phyloP scores from a whole-genome alignment of 257 asterid genomes.

The Salvia miltiorrhiza region DNA sequence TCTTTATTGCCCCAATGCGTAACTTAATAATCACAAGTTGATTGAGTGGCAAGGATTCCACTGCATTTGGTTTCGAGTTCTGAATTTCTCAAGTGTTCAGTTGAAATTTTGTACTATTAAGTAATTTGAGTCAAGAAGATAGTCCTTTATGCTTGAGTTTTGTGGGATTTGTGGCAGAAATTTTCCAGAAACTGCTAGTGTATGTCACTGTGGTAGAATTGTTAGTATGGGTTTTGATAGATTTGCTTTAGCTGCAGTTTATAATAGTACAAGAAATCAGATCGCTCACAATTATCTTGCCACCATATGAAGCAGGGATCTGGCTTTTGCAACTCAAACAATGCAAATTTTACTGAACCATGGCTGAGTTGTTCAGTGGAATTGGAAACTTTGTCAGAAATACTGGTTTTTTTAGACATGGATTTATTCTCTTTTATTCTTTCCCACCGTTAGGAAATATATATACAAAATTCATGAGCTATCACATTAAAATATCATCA shows the following conservation, averaged over 20 bases:
- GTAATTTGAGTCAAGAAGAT: background rate
- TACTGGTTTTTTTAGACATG: background rate
- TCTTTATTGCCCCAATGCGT: background rate
- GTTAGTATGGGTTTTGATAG: background rate
- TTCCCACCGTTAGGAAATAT: background rate
- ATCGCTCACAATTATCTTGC: no score
- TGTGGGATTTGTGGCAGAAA: background rate
- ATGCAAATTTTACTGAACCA: background rate
- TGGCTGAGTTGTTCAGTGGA: background rate
- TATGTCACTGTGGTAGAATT: background rate
- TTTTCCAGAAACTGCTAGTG: background rate
- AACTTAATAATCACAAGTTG: background rate
- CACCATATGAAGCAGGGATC: background rate
- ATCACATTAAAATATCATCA: no score
- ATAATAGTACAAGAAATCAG: no score
- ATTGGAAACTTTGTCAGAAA: background rate
- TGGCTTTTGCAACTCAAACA: background rate
- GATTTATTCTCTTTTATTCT: background rate
- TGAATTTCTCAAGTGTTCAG: background rate
- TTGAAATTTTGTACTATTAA: background rate
- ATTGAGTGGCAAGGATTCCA: background rate
- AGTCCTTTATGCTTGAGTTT: background rate
- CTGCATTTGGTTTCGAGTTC: background rate
- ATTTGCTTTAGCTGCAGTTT: background rate
- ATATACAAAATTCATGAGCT: no score